Percentiles rank a stretch among this genome's conserved stretches.
These are phyloP conservation scores for Solanum okadae DNA, from an alignment of 257 asterid genomes.

Conservation along the genomic window DNA sequence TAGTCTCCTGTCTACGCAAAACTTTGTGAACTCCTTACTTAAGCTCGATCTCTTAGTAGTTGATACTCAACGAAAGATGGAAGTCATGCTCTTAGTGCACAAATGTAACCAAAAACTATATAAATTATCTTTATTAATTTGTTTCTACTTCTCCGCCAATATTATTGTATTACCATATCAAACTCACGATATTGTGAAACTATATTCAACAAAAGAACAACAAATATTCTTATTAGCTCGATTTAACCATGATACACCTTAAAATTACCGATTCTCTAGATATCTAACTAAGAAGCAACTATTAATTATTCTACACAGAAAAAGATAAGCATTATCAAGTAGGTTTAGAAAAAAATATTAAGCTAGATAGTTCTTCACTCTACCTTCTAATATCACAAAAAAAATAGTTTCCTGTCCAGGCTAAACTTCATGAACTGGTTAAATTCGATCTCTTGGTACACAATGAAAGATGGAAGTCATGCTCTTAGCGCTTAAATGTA, in stretches of 20 bases:
- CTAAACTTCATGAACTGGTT: neutral
- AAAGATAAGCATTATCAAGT: neutral
- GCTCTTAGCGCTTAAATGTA: neutral
- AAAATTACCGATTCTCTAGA: neutral
- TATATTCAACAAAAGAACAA: neutral
- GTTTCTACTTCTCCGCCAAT: neutral
- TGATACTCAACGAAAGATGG: neutral
- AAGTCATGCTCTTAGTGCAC: neutral
- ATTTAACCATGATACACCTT: neutral
- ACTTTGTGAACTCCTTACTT: neutral
- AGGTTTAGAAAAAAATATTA: neutral
- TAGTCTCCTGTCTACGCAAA: neutral
- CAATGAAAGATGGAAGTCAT: neutral
- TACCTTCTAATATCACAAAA: neutral
- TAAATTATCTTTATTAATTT: neutral
- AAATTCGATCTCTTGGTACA: neutral
- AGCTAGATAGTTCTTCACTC: neutral
- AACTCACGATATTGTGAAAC: neutral
- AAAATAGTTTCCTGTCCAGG: neutral
- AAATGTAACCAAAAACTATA: neutral
- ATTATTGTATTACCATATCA: neutral
- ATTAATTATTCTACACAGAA: neutral
- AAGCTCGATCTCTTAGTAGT: neutral
- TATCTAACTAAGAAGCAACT: neutral
- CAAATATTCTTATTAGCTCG: neutral